Evolutionary conservation across 768 basidiomycete genomes (phyloP).

Genomic region (Chalciporus piperatus): DNA sequence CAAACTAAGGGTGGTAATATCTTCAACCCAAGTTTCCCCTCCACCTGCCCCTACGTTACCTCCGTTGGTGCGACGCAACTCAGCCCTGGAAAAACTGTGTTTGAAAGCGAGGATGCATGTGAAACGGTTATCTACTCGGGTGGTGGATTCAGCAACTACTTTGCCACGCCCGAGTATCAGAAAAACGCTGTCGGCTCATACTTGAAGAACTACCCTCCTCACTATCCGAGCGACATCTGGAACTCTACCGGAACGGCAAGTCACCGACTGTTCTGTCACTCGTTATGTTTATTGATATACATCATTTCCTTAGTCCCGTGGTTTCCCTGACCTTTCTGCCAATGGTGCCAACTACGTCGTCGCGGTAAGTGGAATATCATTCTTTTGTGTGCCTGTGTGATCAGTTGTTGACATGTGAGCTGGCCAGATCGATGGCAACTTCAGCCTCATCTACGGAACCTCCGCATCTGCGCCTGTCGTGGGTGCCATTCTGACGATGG

Average conservation of each 20-base stretch:
- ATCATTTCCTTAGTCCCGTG: conserved; percentile 30
- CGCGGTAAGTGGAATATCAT: conserved; percentile 9
- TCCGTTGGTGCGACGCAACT: conserved; percentile 48
- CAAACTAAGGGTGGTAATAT: conserved; percentile 43
- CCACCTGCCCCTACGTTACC: conserved; percentile 48
- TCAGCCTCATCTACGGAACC: conserved; percentile 31
- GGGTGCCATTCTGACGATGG: conserved; percentile 35
- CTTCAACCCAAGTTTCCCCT: conserved; percentile 55
- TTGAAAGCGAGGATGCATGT: conserved; percentile 51
- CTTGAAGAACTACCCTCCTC: conserved; percentile 29
- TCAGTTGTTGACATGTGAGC: background rate
- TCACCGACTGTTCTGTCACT: background rate
- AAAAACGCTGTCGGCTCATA: conserved; percentile 31
- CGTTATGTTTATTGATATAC: background rate
- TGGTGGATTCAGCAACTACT: conserved; percentile 41
- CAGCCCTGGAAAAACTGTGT: conserved; percentile 36
- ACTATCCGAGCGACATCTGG: conserved; percentile 25
- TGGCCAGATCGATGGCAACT: conserved; percentile 23
- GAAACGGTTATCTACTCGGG: conserved; percentile 45
- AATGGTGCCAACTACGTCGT: conserved; percentile 34
- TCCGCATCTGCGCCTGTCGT: conserved; percentile 31
- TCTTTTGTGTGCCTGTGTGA: background rate
- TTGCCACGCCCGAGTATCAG: conserved; percentile 42
- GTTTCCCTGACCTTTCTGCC: conserved; percentile 36
- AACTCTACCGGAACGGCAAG: conserved; percentile 28